These are phyloP conservation scores for Cladophialophora yegresii DNA, from an alignment of 2,329 filamentous ascomycete genomes.

Conservation along the genomic window DNA sequence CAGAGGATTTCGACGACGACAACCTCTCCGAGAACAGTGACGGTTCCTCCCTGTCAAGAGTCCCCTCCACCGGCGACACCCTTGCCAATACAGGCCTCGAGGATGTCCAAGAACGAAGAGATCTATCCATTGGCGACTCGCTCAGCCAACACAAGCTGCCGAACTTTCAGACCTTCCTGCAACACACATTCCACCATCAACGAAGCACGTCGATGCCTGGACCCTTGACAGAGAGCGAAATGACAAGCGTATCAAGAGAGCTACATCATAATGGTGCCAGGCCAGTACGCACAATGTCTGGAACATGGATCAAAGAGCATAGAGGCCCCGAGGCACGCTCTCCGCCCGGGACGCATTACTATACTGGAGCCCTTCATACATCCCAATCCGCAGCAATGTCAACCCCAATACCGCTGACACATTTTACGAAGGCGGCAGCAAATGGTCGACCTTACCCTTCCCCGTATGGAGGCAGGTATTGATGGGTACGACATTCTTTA, in stretches of 20 bases:
- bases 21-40: constrained; percentile 18
- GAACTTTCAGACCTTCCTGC: constrained; percentile 29
- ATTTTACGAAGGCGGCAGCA: neutral
- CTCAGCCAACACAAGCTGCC: constrained; percentile 18
- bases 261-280: constrained; percentile 15
- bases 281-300: constrained; percentile 19
- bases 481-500: neutral
- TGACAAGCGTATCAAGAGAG: constrained; percentile 2
- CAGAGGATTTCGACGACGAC: constrained; percentile 25
- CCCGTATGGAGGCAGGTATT: neutral
- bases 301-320: constrained; percentile 19
- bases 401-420: neutral
- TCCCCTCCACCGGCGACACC: constrained; percentile 2
- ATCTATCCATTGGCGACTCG: neutral
- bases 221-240: neutral
- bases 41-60: constrained; percentile 13
- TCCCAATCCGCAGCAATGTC: neutral
- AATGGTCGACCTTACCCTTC: neutral
- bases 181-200: constrained; percentile 24
- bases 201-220: constrained; percentile 26
- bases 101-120: neutral
- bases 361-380: neutral
- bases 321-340: neutral
- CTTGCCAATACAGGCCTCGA: neutral
- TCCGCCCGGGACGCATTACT: neutral